Conservation (phyloP, 176 grass and related monocot genomes). For the Ampelocalamus luodianensis region DNA sequence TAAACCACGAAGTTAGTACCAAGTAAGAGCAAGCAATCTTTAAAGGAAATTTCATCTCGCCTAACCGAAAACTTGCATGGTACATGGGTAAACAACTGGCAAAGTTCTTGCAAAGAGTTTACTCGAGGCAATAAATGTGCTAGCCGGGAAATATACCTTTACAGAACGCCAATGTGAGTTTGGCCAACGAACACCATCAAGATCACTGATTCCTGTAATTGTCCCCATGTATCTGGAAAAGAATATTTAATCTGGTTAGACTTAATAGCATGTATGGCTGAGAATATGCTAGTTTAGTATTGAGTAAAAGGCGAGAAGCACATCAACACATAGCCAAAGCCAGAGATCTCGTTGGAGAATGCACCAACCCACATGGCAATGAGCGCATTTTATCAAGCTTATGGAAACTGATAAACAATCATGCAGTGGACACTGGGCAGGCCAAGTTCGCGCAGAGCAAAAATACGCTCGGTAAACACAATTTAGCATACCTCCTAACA, state of each 20-base stretch:
- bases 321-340: not conserved
- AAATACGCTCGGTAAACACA: not conserved
- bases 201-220: slow-evolving; percentile 96
- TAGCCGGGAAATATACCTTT: slow-evolving; percentile 57
- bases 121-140: not conserved
- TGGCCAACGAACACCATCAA: slow-evolving; percentile 85
- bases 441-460: not conserved
- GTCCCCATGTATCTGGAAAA: slow-evolving; percentile 95
- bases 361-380: not conserved
- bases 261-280: not conserved
- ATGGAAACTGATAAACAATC: not conserved
- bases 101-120: not conserved
- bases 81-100: slow-evolving; percentile 23
- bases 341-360: not conserved
- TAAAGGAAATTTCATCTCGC: not conserved
- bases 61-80: slow-evolving; percentile 23
- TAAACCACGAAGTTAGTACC: slow-evolving; percentile 22
- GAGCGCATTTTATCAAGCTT: not conserved
- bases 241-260: slow-evolving; percentile 8
- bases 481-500: slow-evolving; percentile 68
- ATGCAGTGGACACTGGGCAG: not conserved
- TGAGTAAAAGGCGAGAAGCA: not conserved
- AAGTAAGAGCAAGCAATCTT: slow-evolving; percentile 8
- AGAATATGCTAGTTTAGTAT: not conserved
- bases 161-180: slow-evolving; percentile 99